Base-by-base conservation (phyloP, 2,329 filamentous ascomycete genomes). In the Paecilomyces fulvus region DNA sequence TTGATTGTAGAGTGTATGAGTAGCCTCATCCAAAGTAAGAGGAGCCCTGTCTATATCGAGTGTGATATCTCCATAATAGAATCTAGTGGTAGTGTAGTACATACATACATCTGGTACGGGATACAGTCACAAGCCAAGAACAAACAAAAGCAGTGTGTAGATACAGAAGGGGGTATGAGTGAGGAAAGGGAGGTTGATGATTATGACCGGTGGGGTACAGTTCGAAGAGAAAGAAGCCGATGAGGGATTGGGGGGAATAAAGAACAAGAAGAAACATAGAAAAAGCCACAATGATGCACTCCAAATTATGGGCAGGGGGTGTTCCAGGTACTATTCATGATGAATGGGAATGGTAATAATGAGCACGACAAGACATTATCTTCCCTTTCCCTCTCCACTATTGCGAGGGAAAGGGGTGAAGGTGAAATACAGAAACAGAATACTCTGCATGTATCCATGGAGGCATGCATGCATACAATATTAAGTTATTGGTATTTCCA, bases 231-330 rank as follows among this genome's bases (percentile, higher is more conserved):
- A 8, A 43, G 17, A n/a, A 43, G 37, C 30, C 30, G 30, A 31
- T 31, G 30, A 14, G 10, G 30, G 14, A 43, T 17, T n/a, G 20
- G 37, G 37, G 37, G 37, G 37, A 60, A 31, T 56, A 55, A 53
- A 56, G 60, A 61, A 58, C 58, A 58, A 46, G 56, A 57, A 59
- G 53, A 58, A 60, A 52, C 62, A 61, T n/a, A 43, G 37, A 17
- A 37, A 37, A 37, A 17, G 37, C 37, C 37, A 43, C n/a, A 43
- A 43, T 43, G 37, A 43, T 9, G 37, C 17, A 43, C 37, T 43
- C 37, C 37, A 43, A 43, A n/a, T 43, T 17, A 43, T 43, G 37
- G 37, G 37, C 7, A 43, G 4, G n/a, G 37, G 37, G 5, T 43
- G 37, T 43, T 17, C 7, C 37, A 43, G 37, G 37, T 43, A 43